Evolutionary conservation across 2,329 filamentous ascomycete genomes (phyloP).

Genomic region (Fusarium setosum): DNA sequence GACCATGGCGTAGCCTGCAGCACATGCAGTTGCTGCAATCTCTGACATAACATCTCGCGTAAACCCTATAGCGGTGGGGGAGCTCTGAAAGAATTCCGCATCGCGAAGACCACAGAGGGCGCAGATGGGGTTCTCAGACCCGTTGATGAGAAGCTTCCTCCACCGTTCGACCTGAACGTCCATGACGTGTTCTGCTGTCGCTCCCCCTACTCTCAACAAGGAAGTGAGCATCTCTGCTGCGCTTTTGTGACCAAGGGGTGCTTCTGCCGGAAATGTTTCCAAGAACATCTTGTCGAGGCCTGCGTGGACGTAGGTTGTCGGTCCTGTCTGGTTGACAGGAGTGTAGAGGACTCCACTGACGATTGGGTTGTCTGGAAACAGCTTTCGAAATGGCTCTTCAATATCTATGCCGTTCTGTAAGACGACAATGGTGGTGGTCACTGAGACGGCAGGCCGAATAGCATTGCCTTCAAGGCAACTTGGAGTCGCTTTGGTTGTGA

Average conservation of each 20-base stretch:
- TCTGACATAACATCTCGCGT: background rate
- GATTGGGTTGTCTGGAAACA: background rate
- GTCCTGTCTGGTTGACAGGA: background rate
- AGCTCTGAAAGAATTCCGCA: background rate
- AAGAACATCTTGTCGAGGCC: background rate
- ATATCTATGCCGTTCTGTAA: background rate
- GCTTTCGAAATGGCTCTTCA: background rate
- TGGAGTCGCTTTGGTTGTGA: background rate
- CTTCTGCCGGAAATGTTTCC: background rate
- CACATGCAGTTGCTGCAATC: background rate
- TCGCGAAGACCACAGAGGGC: background rate
- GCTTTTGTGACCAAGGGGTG: background rate
- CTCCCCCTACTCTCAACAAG: background rate
- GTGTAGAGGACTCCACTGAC: background rate
- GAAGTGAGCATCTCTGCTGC: background rate
- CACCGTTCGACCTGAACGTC: background rate
- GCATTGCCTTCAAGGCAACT: background rate
- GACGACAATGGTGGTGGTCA: background rate
- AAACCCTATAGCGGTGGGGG: background rate
- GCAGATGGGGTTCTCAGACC: background rate
- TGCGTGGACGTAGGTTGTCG: background rate
- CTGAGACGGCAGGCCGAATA: background rate
- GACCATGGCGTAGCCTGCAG: background rate
- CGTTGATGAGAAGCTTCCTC: background rate
- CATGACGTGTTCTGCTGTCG: background rate